Conservation (phyloP, 2,329 filamentous ascomycete genomes). For the Fusarium nematophilum region DNA sequence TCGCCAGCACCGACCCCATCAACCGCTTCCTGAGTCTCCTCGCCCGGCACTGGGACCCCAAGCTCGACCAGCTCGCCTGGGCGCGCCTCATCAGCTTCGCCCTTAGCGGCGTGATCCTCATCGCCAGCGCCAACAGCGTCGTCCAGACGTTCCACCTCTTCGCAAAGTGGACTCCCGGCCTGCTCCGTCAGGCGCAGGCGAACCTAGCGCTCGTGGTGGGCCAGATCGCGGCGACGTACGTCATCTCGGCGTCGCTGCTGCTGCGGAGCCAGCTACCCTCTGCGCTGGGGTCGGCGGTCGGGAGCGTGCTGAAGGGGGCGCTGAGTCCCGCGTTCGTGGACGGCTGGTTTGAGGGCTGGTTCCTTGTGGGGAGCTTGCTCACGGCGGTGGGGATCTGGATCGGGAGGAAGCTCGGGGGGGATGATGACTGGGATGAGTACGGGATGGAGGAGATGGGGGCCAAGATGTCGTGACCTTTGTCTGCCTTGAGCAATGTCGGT, state of each 20-base stretch:
- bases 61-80: constrained; percentile 85
- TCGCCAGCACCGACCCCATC: constrained; percentile 82
- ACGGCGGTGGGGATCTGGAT: constrained; percentile 81
- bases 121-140: constrained; percentile 83
- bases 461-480: constrained; percentile 64
- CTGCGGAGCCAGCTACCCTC: constrained; percentile 81
- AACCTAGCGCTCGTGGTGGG: constrained; percentile 83
- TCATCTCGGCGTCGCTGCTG: constrained; percentile 82
- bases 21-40: constrained; percentile 84
- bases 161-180: constrained; percentile 75
- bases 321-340: constrained; percentile 71
- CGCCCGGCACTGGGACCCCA: constrained; percentile 85
- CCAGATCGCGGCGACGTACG: constrained; percentile 86
- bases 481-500: neutral
- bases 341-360: constrained; percentile 90
- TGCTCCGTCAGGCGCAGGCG: constrained; percentile 80
- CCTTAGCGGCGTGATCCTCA: constrained; percentile 83
- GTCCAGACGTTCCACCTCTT: constrained; percentile 89
- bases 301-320: constrained; percentile 80
- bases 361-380: constrained; percentile 73
- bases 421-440: constrained; percentile 71
- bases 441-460: constrained; percentile 76
- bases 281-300: constrained; percentile 81
- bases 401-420: constrained; percentile 69
- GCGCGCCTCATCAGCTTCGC: constrained; percentile 87